These are phyloP conservation scores for Clohesyomyces aquaticus DNA, from an alignment of 495 filamentous ascomycete genomes.

Conservation along the genomic window DNA sequence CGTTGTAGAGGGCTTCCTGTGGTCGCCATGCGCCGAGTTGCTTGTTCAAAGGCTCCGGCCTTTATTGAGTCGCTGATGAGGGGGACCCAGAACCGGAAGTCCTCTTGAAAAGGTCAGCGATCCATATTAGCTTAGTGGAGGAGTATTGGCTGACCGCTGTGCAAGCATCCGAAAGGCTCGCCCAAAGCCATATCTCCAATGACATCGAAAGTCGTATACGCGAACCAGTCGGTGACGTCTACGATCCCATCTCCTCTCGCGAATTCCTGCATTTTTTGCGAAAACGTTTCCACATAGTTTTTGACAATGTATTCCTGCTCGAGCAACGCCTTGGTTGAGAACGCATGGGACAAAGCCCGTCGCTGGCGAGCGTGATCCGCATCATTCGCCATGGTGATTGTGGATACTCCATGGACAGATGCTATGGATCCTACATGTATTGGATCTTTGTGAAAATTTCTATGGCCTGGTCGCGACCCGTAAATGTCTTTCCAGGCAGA, in stretches of 20 bases:
- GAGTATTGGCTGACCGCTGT: neutral
- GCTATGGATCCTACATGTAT: conserved; percentile 25
- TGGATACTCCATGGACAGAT: conserved; percentile 19
- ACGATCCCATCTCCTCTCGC: conserved; percentile 18
- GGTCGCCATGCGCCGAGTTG: conserved; percentile 39
- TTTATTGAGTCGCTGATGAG: conserved; percentile 32
- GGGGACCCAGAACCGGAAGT: conserved; percentile 30
- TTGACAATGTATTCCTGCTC: conserved; percentile 30
- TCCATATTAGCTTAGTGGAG: neutral
- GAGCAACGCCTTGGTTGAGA: conserved; percentile 20
- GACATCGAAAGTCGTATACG: conserved; percentile 34
- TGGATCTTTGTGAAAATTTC: conserved; percentile 23
- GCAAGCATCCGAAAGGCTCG: conserved; percentile 27
- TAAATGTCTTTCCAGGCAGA: conserved; percentile 38
- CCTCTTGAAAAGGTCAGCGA: conserved; percentile 10
- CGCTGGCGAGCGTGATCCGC: conserved; percentile 22
- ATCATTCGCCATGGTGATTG: conserved; percentile 21
- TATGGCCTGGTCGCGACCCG: conserved; percentile 24
- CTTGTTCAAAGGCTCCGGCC: conserved; percentile 31
- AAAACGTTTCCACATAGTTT: conserved; percentile 29
- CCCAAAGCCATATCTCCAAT: conserved; percentile 31
- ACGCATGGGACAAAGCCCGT: conserved; percentile 24
- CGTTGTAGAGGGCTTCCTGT: conserved; percentile 36
- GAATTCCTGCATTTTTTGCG: conserved; percentile 22
- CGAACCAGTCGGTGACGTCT: conserved; percentile 29